Evolutionary conservation across 2,329 filamentous ascomycete genomes (phyloP).

Genomic region (Botrytis tulipae): DNA sequence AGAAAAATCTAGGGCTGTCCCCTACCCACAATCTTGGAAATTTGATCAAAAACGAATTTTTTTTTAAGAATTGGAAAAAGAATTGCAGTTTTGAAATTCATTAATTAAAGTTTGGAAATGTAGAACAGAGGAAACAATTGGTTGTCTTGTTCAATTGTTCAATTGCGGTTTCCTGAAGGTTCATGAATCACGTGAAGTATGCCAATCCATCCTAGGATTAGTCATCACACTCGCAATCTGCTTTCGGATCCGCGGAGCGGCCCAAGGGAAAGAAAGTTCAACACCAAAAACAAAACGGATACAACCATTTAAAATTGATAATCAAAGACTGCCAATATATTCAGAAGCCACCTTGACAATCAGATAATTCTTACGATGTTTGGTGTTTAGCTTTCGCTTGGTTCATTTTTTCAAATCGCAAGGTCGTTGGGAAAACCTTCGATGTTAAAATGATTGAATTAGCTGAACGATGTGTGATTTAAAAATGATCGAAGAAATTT

Average conservation of each 20-base stretch:
- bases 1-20: slow-evolving; percentile 1
- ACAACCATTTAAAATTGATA: not conserved
- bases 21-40: not conserved
- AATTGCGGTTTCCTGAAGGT: not conserved
- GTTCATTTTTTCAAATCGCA: not conserved
- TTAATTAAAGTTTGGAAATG: not conserved
- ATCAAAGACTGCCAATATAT: not conserved
- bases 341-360: not conserved
- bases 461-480: not conserved
- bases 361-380: not conserved
- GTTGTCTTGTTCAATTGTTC: not conserved
- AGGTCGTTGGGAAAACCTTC: not conserved
- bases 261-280: not conserved
- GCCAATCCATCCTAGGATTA: not conserved
- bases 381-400: not conserved
- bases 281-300: not conserved
- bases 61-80: not conserved
- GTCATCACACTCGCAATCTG: not conserved
- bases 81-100: not conserved
- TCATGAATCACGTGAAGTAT: not conserved
- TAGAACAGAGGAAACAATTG: not conserved
- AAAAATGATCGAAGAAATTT: not conserved
- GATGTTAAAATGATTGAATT: not conserved
- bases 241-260: not conserved
- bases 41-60: not conserved